These are phyloP conservation scores for Chaetomiaceae sp. DNA, from an alignment of 2,329 filamentous ascomycete species.

Conservation along the genomic window DNA sequence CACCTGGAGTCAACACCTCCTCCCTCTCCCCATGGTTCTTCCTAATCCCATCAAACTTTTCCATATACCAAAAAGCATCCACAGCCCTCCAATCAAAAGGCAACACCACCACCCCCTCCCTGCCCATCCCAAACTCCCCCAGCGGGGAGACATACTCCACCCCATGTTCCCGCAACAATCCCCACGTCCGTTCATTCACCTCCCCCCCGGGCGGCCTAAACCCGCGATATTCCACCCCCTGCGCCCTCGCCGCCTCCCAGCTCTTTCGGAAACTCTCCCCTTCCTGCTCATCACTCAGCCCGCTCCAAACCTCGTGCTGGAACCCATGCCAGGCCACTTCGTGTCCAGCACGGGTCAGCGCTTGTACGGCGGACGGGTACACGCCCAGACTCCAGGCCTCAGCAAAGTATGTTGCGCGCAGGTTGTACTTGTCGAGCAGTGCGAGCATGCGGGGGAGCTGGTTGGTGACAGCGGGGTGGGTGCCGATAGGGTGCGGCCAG, in stretches of 20 bases:
- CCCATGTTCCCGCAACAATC: slow-evolving; percentile 22
- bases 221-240: slow-evolving; percentile 24
- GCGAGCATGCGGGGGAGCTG: slow-evolving; percentile 31
- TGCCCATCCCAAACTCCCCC: slow-evolving; percentile 22
- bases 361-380: slow-evolving; percentile 24
- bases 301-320: slow-evolving; percentile 30
- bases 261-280: slow-evolving; percentile 27
- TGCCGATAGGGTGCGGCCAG: slow-evolving; percentile 28
- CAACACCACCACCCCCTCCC: slow-evolving; percentile 25
- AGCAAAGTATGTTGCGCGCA: slow-evolving; percentile 31
- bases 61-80: slow-evolving; percentile 34
- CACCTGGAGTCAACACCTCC: slow-evolving; percentile 17
- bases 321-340: slow-evolving; percentile 33
- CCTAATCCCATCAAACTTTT: slow-evolving; percentile 28
- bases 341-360: slow-evolving; percentile 24
- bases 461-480: slow-evolving; percentile 26
- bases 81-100: slow-evolving; percentile 32
- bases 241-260: slow-evolving; percentile 18
- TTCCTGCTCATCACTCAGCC: slow-evolving; percentile 21
- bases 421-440: slow-evolving; percentile 20
- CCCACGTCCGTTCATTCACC: slow-evolving; percentile 27
- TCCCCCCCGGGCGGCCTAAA: slow-evolving; percentile 30
- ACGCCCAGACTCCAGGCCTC: slow-evolving; percentile 31
- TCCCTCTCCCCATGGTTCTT: slow-evolving; percentile 19
- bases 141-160: slow-evolving; percentile 30